Percentiles rank a stretch among this genome's conserved stretches.
These are phyloP conservation scores for Solanum paucissectum DNA, from an alignment of 257 asterid genomes.

Conservation along the genomic window DNA sequence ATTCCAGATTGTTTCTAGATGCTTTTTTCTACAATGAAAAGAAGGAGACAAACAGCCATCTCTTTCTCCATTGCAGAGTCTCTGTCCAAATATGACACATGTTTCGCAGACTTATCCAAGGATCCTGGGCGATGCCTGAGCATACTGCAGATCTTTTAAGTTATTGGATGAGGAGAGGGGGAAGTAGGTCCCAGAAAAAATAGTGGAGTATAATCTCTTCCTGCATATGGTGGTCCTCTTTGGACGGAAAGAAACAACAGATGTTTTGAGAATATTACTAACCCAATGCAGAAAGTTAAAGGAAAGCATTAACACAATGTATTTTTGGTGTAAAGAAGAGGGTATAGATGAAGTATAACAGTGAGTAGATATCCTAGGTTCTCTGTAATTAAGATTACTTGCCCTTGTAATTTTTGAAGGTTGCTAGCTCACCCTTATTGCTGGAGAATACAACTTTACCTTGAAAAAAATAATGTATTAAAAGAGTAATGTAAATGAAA, in stretches of 20 bases:
- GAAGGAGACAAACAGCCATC: not conserved
- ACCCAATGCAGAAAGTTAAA: not conserved
- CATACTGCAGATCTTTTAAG: not conserved
- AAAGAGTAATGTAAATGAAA: not conserved
- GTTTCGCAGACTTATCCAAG: not conserved
- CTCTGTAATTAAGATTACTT: not conserved
- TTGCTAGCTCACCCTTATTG: not conserved
- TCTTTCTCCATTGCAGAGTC: not conserved
- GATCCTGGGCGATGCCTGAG: not conserved
- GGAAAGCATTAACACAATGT: not conserved
- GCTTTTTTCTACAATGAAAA: not conserved
- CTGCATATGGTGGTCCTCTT: not conserved
- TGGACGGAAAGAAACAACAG: not conserved
- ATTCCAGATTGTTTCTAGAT: not conserved
- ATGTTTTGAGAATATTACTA: not conserved
- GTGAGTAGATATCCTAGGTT: not conserved
- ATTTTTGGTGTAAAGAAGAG: not conserved
- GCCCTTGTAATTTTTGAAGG: not conserved
- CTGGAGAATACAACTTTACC: not conserved
- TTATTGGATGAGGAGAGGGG: not conserved
- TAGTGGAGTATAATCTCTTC: not conserved
- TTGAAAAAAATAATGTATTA: not conserved
- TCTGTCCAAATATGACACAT: not conserved
- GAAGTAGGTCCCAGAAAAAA: not conserved
- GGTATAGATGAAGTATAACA: not conserved